Evolutionary conservation across 164 flowering plant species (phyloP).

Genomic region (Sedum album): DNA sequence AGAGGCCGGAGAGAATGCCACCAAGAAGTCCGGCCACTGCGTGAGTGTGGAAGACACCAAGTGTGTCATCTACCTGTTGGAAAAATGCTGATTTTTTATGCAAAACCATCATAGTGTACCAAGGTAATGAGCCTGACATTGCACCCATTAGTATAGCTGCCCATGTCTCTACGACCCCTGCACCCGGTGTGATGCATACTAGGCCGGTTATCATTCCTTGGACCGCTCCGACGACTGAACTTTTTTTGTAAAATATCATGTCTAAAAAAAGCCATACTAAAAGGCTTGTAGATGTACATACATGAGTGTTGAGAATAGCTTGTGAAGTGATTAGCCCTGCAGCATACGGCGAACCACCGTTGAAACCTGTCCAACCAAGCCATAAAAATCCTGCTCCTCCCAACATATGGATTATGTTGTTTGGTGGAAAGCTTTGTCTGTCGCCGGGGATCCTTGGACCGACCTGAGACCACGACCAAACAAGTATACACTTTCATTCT

Average conservation of each 20-base stretch:
- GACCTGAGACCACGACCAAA: too few relatives aligned
- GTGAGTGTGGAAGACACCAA: slow-evolving; percentile 5
- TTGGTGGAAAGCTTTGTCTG: neutral
- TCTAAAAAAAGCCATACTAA: neutral
- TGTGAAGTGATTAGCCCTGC: too few relatives aligned
- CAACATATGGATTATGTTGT: neutral
- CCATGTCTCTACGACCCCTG: neutral
- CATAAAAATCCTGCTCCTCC: neutral
- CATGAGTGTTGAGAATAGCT: neutral
- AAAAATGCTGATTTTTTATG: neutral
- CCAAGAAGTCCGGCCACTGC: slow-evolving; percentile 8
- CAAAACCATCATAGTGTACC: neutral
- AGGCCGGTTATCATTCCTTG: neutral
- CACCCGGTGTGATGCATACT: neutral
- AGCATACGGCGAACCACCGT: too few relatives aligned
- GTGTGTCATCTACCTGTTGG: slow-evolving; percentile 3
- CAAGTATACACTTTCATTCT: too few relatives aligned
- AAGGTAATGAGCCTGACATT: neutral
- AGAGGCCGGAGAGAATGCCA: slow-evolving; percentile 1
- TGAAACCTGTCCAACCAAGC: neutral
- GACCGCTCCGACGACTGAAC: neutral
- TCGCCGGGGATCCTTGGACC: too few relatives aligned
- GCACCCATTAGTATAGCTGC: neutral
- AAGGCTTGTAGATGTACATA: neutral
- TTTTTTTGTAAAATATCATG: neutral